Evolutionary conservation across 1,284 basidiomycete species (phyloP).

Genomic region (Farysia itapuensis): DNA sequence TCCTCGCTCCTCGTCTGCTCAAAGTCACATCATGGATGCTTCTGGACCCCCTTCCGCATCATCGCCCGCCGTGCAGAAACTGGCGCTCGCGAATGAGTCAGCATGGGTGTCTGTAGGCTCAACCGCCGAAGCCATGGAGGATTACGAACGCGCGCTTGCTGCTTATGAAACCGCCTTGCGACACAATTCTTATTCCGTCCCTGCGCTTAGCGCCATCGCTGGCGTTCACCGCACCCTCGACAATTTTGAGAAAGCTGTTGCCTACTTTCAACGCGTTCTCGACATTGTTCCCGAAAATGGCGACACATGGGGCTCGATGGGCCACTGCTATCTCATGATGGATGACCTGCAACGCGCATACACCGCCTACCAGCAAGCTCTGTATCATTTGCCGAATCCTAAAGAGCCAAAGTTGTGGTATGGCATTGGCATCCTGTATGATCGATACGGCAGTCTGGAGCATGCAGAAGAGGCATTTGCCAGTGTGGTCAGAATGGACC

Average conservation of each 20-base stretch:
- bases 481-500: constrained; percentile 94
- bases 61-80: constrained; percentile 42
- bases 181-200: constrained; percentile 56
- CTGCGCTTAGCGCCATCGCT: constrained; percentile 56
- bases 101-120: constrained; percentile 54
- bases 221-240: constrained; percentile 55
- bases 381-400: constrained; percentile 91
- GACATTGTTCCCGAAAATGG: constrained; percentile 64
- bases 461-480: constrained; percentile 98
- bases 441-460: constrained; percentile 95
- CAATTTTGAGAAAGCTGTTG: constrained; percentile 72
- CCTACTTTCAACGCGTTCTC: constrained; percentile 89
- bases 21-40: constrained; percentile 33
- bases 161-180: constrained; percentile 55
- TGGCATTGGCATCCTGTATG: constrained; percentile 97
- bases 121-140: constrained; percentile 57
- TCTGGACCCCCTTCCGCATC: constrained; percentile 12
- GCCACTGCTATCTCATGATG: constrained; percentile 98
- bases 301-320: constrained; percentile 62
- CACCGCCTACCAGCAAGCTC: constrained; percentile 95
- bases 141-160: constrained; percentile 52
- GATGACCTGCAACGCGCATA: constrained; percentile 98
- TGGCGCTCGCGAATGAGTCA: constrained; percentile 51
- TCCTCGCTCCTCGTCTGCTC: constrained; percentile 31
- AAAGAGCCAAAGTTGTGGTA: constrained; percentile 99